Conservation (phyloP, 1,139 yeast species). For the Hyphopichia buzzinii region DNA sequence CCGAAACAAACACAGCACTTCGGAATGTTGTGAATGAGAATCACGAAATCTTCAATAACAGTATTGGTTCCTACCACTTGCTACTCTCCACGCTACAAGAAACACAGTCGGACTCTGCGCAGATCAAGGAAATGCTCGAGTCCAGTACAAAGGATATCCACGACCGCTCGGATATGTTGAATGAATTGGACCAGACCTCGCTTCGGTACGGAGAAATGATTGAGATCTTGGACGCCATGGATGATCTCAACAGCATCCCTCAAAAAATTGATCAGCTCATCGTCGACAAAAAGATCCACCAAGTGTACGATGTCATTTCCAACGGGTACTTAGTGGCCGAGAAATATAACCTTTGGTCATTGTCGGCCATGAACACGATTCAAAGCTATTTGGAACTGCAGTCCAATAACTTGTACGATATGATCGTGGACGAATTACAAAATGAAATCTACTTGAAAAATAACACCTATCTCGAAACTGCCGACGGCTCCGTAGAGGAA, state of each 20-base stretch:
- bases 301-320: slow-evolving; percentile 64
- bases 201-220: slow-evolving; percentile 66
- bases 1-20: slow-evolving; percentile 56
- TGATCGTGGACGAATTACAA: slow-evolving; percentile 73
- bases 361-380: slow-evolving; percentile 59
- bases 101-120: slow-evolving; percentile 54
- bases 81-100: slow-evolving; percentile 55
- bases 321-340: slow-evolving; percentile 58
- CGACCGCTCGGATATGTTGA: slow-evolving; percentile 53
- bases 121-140: slow-evolving; percentile 51
- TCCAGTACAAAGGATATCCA: slow-evolving; percentile 52
- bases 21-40: slow-evolving; percentile 76
- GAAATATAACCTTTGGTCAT: slow-evolving; percentile 57
- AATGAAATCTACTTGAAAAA: slow-evolving; percentile 66
- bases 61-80: slow-evolving; percentile 72
- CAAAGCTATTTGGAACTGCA: slow-evolving; percentile 62
- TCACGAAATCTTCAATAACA: slow-evolving; percentile 80
- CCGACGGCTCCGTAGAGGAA: slow-evolving; percentile 5
- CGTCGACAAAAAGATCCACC: slow-evolving; percentile 64
- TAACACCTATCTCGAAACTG: slow-evolving; percentile 7
- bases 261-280: slow-evolving; percentile 63
- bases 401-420: slow-evolving; percentile 64
- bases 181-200: slow-evolving; percentile 65
- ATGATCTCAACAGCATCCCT: slow-evolving; percentile 58
- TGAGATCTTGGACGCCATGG: slow-evolving; percentile 69